Evolutionary conservation across 192 early-diverging fungal genomes (phyloP), one percentile per base, ranked within the genome.

Genomic region (Polychytrium aggregatum): DNA sequence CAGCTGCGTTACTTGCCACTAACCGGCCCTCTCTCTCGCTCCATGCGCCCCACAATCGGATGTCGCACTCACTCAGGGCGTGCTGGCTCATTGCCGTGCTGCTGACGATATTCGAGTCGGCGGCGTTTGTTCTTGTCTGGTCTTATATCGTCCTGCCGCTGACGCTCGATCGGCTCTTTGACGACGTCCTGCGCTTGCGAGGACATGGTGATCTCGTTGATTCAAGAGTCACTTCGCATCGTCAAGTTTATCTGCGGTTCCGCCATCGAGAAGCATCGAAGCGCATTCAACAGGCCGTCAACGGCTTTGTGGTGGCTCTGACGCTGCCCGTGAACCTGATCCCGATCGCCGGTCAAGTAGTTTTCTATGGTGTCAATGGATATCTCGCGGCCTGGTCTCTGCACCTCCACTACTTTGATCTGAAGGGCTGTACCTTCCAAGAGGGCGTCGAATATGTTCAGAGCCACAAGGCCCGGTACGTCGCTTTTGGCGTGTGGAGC

Each of bases 31-130:
- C n/a, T n/a, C n/a, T n/a, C n/a, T n/a, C n/a, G n/a, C n/a, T n/a
- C n/a, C n/a, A n/a, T n/a, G n/a, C n/a, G n/a, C n/a, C n/a, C n/a
- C n/a, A n/a, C n/a, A n/a, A n/a, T n/a, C n/a, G n/a, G n/a, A n/a
- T n/a, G n/a, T n/a, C n/a, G n/a, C n/a, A n/a, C n/a, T n/a, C n/a
- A n/a, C n/a, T n/a, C n/a, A n/a, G n/a, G n/a, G n/a, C n/a, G n/a
- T n/a, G n/a, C n/a, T 83, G 81, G 81, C 51, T 74, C 0, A 62
- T 79, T 0, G 60, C 62, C 17, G 59, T 82, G 24, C 71, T 83
- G 24, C 68, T 82, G 52, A 70, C 74, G n/a, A n/a, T n/a, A n/a
- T n/a, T n/a, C n/a, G 79, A 83, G 40, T 64, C 66, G 0, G 66
- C 46, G 8, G 41, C 78, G 1, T 26, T 76, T 38, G 59, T 63